phyloP scores from a whole-genome alignment of 768 basidiomycete genomes.

The Lepiota brunneoincarnata region DNA sequence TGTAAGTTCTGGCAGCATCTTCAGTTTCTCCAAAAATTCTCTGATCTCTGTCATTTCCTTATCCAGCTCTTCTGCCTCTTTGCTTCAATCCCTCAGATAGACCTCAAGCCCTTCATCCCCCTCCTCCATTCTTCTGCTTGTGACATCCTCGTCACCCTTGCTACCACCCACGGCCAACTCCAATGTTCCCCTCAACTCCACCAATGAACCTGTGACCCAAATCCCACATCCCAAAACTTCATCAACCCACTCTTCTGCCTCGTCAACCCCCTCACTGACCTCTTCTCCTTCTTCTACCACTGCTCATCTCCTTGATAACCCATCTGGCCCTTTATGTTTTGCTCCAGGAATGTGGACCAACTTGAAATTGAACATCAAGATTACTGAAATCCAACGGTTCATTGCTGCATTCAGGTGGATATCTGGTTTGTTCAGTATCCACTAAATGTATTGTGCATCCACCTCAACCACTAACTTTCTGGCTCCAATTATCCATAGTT shows the following conservation, averaged over 20 bases:
- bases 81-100: neutral
- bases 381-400: conserved; percentile 39
- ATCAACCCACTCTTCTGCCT: conserved; percentile 27
- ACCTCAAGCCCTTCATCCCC: neutral
- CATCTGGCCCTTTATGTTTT: conserved; percentile 34
- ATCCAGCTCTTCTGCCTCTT: no score
- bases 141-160: neutral
- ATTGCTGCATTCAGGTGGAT: conserved; percentile 32
- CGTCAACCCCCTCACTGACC: neutral
- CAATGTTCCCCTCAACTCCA: neutral
- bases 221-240: conserved; percentile 9
- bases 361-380: conserved; percentile 34
- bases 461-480: conserved; percentile 32
- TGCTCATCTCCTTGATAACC: conserved; percentile 28
- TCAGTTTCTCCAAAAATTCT: conserved; percentile 3
- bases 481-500: conserved; percentile 17
- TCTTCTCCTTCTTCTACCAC: conserved; percentile 16
- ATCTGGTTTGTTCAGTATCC: conserved; percentile 41
- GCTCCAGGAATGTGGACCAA: conserved; percentile 34
- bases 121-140: neutral
- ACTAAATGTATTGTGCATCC: conserved; percentile 37
- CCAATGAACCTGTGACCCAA: neutral
- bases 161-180: neutral
- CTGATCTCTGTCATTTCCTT: conserved; percentile 6
- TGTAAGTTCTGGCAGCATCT: neutral